These are phyloP conservation scores for Podospora pseudocomata DNA, from an alignment of 495 filamentous ascomycete genomes.

Conservation along the genomic window DNA sequence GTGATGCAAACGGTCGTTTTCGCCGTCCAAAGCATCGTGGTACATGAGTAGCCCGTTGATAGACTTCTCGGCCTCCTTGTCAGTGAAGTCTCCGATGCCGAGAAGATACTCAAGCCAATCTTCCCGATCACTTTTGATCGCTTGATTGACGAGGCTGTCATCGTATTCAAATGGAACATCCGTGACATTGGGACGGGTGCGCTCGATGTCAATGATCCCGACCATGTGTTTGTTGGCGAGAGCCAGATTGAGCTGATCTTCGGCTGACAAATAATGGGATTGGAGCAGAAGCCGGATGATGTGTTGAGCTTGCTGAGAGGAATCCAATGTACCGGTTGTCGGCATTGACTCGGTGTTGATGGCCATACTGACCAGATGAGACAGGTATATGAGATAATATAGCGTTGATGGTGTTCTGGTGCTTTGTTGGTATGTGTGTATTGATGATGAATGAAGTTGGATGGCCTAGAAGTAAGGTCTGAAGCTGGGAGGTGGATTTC, in stretches of 20 bases:
- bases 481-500: too few species aligned
- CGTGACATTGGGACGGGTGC: neutral
- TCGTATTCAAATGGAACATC: neutral
- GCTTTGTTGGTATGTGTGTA: neutral
- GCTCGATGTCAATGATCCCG: neutral
- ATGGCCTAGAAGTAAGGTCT: neutral
- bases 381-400: neutral
- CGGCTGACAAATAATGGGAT: neutral
- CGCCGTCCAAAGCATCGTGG: neutral
- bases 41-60: neutral
- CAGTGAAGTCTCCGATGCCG: conserved; percentile 4
- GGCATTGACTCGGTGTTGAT: neutral
- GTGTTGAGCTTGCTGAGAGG: neutral
- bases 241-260: neutral
- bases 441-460: neutral
- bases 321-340: neutral
- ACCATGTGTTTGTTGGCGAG: neutral
- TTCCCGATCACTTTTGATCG: neutral
- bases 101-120: neutral
- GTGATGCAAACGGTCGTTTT: neutral
- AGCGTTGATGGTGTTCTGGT: neutral
- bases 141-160: neutral
- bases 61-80: neutral
- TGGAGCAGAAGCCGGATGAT: conserved; percentile 1
- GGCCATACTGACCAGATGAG: neutral